A percentile compares a stretch with the other conserved stretches of the same genome.
Conservation (phyloP, 352 stramenopile genomes). For the Pythium phragmitis region DNA sequence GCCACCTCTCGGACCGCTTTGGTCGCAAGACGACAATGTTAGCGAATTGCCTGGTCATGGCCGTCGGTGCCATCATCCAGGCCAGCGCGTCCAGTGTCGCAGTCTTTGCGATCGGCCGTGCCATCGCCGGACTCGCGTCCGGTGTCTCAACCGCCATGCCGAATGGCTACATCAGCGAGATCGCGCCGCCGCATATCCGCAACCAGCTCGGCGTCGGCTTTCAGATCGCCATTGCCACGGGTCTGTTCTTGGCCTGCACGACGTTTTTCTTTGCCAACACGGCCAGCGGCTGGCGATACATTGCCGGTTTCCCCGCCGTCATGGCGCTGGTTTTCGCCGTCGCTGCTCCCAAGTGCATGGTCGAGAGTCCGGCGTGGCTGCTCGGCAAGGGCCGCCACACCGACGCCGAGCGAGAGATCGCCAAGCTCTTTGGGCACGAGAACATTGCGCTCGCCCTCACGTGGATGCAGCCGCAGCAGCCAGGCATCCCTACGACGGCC, state of each 20-base stretch:
- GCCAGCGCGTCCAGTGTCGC: constrained; percentile 32
- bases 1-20: constrained; percentile 38
- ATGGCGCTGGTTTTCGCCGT: constrained; percentile 47
- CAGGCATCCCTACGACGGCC: background rate
- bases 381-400: constrained; percentile 29
- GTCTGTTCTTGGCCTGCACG: constrained; percentile 41
- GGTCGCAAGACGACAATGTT: constrained; percentile 43
- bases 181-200: constrained; percentile 32
- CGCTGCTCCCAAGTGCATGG: constrained; percentile 28
- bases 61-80: constrained; percentile 34
- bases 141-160: constrained; percentile 29
- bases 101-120: constrained; percentile 34
- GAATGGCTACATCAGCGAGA: constrained; percentile 33
- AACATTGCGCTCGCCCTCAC: constrained; percentile 26
- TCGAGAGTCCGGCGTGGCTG: constrained; percentile 34
- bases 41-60: constrained; percentile 34
- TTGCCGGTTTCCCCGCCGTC: constrained; percentile 47
- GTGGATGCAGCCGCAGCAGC: constrained; percentile 17
- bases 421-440: constrained; percentile 24
- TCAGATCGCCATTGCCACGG: constrained; percentile 44
- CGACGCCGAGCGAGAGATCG: constrained; percentile 27
- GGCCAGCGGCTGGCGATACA: constrained; percentile 50
- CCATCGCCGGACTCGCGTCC: constrained; percentile 50
- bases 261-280: constrained; percentile 59
- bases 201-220: constrained; percentile 36